These are phyloP conservation scores for Tremella yokohamensis DNA, from an alignment of 768 basidiomycete species.

Conservation along the genomic window DNA sequence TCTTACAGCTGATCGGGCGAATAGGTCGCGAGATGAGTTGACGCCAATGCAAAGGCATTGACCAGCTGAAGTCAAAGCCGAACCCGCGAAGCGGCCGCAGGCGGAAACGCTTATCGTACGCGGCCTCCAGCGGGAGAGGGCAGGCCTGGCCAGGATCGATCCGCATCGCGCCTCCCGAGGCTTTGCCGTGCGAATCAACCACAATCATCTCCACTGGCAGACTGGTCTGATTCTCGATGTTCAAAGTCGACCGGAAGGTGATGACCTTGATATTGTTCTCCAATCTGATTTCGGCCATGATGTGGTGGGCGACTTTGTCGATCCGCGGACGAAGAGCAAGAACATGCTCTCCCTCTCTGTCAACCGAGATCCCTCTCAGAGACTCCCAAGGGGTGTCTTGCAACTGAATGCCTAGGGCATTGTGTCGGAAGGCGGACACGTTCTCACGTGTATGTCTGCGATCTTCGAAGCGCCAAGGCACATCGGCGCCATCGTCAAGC, in stretches of 20 bases:
- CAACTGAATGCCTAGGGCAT: constrained; percentile 80
- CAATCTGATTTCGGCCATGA: constrained; percentile 84
- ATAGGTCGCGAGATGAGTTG: constrained; percentile 67
- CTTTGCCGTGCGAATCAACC: constrained; percentile 78
- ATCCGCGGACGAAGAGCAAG: constrained; percentile 80
- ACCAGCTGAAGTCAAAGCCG: constrained; percentile 89
- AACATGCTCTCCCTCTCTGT: constrained; percentile 85
- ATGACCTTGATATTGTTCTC: constrained; percentile 91
- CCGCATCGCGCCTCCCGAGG: constrained; percentile 74
- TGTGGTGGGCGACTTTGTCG: constrained; percentile 66
- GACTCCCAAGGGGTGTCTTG: constrained; percentile 85
- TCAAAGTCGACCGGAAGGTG: constrained; percentile 86
- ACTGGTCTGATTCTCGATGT: constrained; percentile 82
- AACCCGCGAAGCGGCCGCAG: constrained; percentile 91
- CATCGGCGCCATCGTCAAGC: constrained; percentile 67
- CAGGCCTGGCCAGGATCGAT: constrained; percentile 85
- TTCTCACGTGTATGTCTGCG: constrained; percentile 91
- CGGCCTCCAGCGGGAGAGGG: constrained; percentile 83
- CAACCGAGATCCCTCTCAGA: constrained; percentile 80
- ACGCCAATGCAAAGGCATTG: constrained; percentile 77
- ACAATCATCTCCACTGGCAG: constrained; percentile 89
- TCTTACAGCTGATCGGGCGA: constrained; percentile 80
- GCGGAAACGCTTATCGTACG: constrained; percentile 72
- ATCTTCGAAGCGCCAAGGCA: constrained; percentile 97
- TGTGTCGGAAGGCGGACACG: constrained; percentile 67